Evolutionary conservation across 1,284 basidiomycete species (phyloP).

Genomic region (Xerocomus nothofagi): DNA sequence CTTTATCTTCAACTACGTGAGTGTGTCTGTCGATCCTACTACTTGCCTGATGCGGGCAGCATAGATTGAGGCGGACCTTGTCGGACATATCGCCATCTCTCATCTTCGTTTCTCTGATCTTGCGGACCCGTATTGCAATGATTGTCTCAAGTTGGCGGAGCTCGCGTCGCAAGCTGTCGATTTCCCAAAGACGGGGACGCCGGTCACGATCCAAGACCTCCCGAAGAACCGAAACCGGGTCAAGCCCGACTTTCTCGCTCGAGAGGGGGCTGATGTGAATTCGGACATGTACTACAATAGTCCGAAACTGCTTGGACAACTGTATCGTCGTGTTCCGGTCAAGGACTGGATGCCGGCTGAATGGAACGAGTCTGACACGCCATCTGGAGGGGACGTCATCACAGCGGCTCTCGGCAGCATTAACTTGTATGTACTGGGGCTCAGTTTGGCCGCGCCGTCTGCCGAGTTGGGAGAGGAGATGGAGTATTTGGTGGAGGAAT

Average conservation of each 20-base stretch:
- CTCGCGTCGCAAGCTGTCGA: constrained; percentile 73
- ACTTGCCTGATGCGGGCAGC: constrained; percentile 4
- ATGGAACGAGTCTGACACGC: constrained; percentile 23
- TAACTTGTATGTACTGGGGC: constrained; percentile 31
- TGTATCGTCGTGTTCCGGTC: constrained; percentile 41
- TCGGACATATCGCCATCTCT: constrained; percentile 56
- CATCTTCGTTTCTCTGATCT: constrained; percentile 61
- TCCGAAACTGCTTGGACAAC: constrained; percentile 37
- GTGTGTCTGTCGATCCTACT: constrained; percentile 9
- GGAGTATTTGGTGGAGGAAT: constrained; percentile 37
- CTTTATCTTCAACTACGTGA: constrained; percentile 51
- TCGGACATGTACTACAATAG: constrained; percentile 38
- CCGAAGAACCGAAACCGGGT: constrained; percentile 42
- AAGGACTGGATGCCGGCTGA: constrained; percentile 29
- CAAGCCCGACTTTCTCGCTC: constrained; percentile 45
- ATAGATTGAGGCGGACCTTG: constrained; percentile 56
- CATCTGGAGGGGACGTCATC: constrained; percentile 31
- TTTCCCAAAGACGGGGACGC: constrained; percentile 63
- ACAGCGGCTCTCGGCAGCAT: constrained; percentile 22
- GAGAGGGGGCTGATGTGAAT: constrained; percentile 35
- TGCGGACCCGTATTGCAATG: constrained; percentile 48
- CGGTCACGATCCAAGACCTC: constrained; percentile 49
- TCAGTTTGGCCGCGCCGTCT: constrained; percentile 23
- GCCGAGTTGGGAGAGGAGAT: constrained; percentile 39
- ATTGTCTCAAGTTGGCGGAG: constrained; percentile 56